These are phyloP conservation scores for Medicago arabica DNA, from an alignment of 306 rosid species.

Conservation along the genomic window DNA sequence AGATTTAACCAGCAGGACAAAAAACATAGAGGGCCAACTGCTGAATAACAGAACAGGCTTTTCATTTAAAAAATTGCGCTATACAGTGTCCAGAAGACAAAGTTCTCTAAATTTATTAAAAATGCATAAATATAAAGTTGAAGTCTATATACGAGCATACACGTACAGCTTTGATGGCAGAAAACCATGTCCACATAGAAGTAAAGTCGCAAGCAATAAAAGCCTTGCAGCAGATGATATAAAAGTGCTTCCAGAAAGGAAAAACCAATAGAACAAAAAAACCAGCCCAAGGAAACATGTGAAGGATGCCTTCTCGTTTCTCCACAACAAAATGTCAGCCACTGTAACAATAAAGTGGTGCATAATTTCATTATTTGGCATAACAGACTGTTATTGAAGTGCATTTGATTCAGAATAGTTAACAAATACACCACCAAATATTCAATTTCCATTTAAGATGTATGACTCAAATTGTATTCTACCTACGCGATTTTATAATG, in stretches of 20 bases:
- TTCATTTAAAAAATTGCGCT: constrained; percentile 9
- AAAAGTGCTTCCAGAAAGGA: constrained; percentile 73
- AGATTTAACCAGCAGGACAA: constrained; percentile 8
- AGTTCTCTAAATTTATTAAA: constrained; percentile 6
- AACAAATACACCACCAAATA: constrained; percentile 26
- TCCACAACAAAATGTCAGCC: constrained; percentile 88
- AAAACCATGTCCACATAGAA: constrained; percentile 65
- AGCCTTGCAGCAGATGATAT: constrained; percentile 63
- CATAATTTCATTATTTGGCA: constrained; percentile 52
- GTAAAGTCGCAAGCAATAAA: constrained; percentile 51
- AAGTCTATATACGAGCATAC: constrained; percentile 36
- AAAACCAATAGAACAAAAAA: constrained; percentile 80
- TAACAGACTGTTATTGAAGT: constrained; percentile 21
- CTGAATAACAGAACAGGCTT: constrained; percentile 1
- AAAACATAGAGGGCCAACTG: constrained; percentile 27
- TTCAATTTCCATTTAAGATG: constrained; percentile 16
- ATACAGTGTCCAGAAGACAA: constrained; percentile 18
- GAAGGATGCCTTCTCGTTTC: constrained; percentile 83
- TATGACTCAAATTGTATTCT: constrained; percentile 26
- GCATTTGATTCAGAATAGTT: constrained; percentile 27
- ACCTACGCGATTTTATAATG: constrained; percentile 24
- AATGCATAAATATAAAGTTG: constrained; percentile 25
- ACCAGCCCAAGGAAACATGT: constrained; percentile 59
- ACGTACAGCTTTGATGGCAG: constrained; percentile 71
- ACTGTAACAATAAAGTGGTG: constrained; percentile 64